phyloP scores from a whole-genome alignment of 2,329 filamentous ascomycete genomes.

The Trichoderma sp. region DNA sequence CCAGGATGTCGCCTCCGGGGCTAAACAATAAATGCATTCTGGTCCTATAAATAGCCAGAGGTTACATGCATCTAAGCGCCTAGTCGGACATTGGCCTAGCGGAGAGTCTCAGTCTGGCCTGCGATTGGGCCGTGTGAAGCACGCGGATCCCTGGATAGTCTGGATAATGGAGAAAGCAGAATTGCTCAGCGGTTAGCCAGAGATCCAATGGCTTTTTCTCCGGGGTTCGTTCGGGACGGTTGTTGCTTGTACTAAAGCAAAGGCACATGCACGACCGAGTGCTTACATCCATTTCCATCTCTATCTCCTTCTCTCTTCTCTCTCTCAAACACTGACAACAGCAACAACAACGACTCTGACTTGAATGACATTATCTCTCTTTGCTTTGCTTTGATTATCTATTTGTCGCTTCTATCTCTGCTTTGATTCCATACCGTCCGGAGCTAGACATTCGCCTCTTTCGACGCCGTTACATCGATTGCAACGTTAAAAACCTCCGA shows the following conservation, averaged over 20 bases:
- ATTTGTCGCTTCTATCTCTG: background rate
- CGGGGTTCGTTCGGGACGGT: background rate
- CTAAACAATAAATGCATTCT: background rate
- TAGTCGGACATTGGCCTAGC: slow-evolving; percentile 8
- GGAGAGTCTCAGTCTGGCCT: background rate
- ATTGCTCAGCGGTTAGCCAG: background rate
- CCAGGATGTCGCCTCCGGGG: background rate
- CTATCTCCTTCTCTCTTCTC: background rate
- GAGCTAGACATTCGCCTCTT: background rate
- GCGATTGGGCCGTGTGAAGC: background rate
- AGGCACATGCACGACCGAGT: background rate
- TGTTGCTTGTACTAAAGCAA: background rate
- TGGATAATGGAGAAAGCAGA: background rate
- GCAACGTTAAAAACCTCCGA: background rate
- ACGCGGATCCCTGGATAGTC: background rate
- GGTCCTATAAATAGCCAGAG: slow-evolving; percentile 3
- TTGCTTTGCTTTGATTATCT: background rate
- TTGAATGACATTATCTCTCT: background rate
- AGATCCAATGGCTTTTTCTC: background rate
- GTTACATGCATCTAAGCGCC: slow-evolving; percentile 13
- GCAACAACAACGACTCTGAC: background rate
- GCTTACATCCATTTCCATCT: background rate
- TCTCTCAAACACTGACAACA: background rate
- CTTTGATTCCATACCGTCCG: background rate
- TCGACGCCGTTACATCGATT: background rate